Conservation (phyloP, 345 rosid species). For the Dipteronia dyeriana region DNA sequence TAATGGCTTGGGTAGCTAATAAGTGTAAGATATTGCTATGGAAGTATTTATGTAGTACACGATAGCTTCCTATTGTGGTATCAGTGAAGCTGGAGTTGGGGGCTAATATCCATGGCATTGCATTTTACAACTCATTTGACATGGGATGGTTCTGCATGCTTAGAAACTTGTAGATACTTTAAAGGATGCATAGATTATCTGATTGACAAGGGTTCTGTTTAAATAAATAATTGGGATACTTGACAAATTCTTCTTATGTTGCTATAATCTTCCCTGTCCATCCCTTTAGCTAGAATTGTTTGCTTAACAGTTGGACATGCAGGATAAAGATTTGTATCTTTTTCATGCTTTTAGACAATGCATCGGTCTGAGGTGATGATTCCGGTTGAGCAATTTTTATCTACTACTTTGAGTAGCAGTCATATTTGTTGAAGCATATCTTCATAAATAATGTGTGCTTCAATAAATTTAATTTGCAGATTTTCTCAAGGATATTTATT, state of each 20-base stretch:
- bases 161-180: no score
- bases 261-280: background rate
- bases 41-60: background rate
- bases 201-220: background rate
- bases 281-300: background rate
- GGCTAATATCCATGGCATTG: background rate
- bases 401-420: background rate
- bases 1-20: background rate
- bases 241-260: background rate
- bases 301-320: background rate
- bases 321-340: background rate
- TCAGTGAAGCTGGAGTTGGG: background rate
- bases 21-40: background rate
- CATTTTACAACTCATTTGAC: background rate
- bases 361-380: background rate
- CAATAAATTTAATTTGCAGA: background rate
- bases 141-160: background rate
- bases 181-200: background rate
- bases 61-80: background rate
- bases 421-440: background rate
- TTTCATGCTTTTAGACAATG: background rate
- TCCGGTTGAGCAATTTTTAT: background rate
- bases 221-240: background rate
- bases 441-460: background rate
- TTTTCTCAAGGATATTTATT: background rate